phyloP scores from a whole-genome alignment of 352 stramenopile genomes.

The Phytophthora cactorum region DNA sequence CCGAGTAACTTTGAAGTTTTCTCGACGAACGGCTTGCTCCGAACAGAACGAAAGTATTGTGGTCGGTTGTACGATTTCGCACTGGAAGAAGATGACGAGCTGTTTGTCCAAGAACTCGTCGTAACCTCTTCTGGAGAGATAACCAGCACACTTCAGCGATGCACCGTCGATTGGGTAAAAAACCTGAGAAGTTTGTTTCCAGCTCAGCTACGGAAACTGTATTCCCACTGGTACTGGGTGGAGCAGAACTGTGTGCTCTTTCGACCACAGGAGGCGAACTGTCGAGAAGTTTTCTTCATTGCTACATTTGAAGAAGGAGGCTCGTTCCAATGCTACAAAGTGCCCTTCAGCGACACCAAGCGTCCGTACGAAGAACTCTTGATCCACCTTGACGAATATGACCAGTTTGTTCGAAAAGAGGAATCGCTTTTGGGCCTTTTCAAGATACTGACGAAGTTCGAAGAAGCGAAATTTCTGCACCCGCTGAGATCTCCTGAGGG shows the following conservation, averaged over 20 bases:
- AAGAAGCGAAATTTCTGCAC: constrained; percentile 45
- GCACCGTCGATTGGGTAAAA: constrained; percentile 33
- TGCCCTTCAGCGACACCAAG: constrained; percentile 36
- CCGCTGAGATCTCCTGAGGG: constrained; percentile 17
- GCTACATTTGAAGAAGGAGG: constrained; percentile 19
- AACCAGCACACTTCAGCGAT: constrained; percentile 42
- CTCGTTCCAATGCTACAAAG: constrained; percentile 36
- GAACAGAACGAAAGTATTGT: constrained; percentile 30
- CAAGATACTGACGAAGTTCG: constrained; percentile 52
- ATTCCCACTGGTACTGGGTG: constrained; percentile 64
- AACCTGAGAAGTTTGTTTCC: constrained; percentile 32
- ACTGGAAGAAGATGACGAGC: constrained; percentile 20
- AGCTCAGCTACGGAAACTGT: constrained; percentile 33
- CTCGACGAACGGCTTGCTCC: constrained; percentile 34
- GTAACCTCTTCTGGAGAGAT: neutral
- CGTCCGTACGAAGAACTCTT: constrained; percentile 25
- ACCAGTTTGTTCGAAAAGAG: constrained; percentile 31
- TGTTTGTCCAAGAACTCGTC: constrained; percentile 45
- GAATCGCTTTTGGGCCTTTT: constrained; percentile 3
- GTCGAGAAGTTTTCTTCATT: constrained; percentile 30
- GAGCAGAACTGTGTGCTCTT: constrained; percentile 50
- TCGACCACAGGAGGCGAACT: constrained; percentile 26
- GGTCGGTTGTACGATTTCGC: constrained; percentile 50
- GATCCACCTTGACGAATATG: constrained; percentile 22
- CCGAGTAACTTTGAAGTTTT: constrained; percentile 60